These are phyloP conservation scores for Globisporangium emineosum DNA, from an alignment of 352 stramenopile genomes.

Conservation along the genomic window DNA sequence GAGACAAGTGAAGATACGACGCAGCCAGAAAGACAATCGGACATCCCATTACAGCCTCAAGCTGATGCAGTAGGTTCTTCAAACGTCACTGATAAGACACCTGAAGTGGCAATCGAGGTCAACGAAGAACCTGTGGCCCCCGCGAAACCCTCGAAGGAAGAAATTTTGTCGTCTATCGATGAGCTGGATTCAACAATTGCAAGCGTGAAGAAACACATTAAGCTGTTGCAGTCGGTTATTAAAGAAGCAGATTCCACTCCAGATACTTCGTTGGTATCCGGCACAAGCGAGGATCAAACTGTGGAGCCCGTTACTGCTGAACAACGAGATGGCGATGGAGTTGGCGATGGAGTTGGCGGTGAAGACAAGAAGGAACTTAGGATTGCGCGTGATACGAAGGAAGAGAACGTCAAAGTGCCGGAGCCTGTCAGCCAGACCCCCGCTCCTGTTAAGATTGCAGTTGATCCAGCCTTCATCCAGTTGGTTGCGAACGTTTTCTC, in stretches of 20 bases:
- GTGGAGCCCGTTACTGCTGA: not conserved
- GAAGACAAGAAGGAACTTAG: slow-evolving; percentile 5
- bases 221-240: slow-evolving; percentile 42
- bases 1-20: not conserved
- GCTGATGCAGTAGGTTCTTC: not conserved
- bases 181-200: slow-evolving; percentile 65
- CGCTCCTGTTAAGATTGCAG: slow-evolving; percentile 41
- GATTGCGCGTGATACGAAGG: not conserved
- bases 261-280: not conserved
- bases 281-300: not conserved
- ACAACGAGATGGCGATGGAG: not conserved
- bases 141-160: slow-evolving; percentile 60
- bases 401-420: not conserved
- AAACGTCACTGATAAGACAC: not conserved
- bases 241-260: slow-evolving; percentile 27
- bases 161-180: slow-evolving; percentile 81
- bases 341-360: not conserved
- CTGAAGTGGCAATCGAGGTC: not conserved
- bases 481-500: slow-evolving; percentile 60
- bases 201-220: slow-evolving; percentile 71
- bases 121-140: slow-evolving; percentile 11
- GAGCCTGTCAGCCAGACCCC: slow-evolving; percentile 2
- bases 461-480: slow-evolving; percentile 65
- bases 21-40: not conserved
- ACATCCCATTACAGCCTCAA: not conserved